Evolutionary conservation across 1,284 basidiomycete genomes (phyloP).

Genomic region (Sporisorium reilianum): DNA sequence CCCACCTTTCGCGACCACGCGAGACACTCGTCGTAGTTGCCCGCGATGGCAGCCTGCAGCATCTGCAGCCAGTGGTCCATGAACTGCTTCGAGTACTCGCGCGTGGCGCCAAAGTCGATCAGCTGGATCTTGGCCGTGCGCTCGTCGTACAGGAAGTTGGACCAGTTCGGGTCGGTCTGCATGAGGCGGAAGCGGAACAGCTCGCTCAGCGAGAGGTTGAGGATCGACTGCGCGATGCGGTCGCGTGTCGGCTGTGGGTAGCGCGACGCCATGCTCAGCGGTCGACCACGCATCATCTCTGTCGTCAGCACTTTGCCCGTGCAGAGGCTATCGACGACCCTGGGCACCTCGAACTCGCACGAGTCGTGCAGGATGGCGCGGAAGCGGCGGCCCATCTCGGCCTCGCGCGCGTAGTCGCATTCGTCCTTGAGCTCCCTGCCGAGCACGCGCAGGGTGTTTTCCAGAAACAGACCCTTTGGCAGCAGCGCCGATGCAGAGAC

Average conservation of each 20-base stretch:
- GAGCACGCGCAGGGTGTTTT: conserved; percentile 86
- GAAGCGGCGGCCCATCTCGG: conserved; percentile 79
- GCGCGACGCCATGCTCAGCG: conserved; percentile 77
- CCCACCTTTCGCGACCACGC: conserved; percentile 83
- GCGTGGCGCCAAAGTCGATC: conserved; percentile 95
- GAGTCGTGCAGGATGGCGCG: conserved; percentile 62
- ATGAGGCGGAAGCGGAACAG: conserved; percentile 90
- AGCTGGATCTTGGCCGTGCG: conserved; percentile 76
- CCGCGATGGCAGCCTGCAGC: conserved; percentile 80
- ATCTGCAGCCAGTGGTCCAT: conserved; percentile 89
- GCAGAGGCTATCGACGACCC: conserved; percentile 81
- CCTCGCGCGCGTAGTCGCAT: conserved; percentile 92
- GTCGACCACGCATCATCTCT: conserved; percentile 84
- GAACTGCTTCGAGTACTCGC: conserved; percentile 86
- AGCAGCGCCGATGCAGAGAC: conserved; percentile 83
- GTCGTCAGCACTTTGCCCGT: conserved; percentile 88
- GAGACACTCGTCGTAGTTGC: conserved; percentile 79
- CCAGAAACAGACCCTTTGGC: conserved; percentile 84
- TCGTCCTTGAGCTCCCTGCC: conserved; percentile 92
- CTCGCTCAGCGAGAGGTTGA: conserved; percentile 89
- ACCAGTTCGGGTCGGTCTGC: conserved; percentile 99
- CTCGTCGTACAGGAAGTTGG: conserved; percentile 91
- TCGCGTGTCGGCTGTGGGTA: conserved; percentile 79
- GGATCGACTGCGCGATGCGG: conserved; percentile 84
- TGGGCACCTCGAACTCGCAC: conserved; percentile 81